phyloP scores from a whole-genome alignment of 2,329 filamentous ascomycete genomes.

The Exophiala oligosperma region DNA sequence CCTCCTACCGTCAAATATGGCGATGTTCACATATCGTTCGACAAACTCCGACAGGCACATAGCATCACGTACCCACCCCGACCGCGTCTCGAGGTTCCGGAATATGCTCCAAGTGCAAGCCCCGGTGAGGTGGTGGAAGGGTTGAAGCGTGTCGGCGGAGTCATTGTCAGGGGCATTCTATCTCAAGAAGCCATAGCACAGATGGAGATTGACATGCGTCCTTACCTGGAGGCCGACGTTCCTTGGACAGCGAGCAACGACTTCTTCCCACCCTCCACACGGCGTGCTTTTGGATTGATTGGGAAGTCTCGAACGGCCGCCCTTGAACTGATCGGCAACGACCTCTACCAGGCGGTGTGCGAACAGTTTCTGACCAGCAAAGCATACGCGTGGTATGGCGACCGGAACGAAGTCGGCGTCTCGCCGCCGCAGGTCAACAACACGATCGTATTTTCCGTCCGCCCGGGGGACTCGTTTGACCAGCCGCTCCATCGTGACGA shows the following conservation, averaged over 20 bases:
- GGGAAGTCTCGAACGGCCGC: slow-evolving; percentile 8
- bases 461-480: slow-evolving; percentile 12
- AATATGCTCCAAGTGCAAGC: background rate
- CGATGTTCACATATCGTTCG: background rate
- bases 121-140: slow-evolving; percentile 2
- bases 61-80: background rate
- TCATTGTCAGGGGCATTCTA: slow-evolving; percentile 6
- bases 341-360: slow-evolving; percentile 29
- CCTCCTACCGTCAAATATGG: background rate
- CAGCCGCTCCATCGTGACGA: slow-evolving; percentile 17
- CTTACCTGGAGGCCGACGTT: slow-evolving; percentile 5
- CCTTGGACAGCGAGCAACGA: slow-evolving; percentile 9
- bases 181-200: slow-evolving; percentile 1
- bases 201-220: slow-evolving; percentile 9
- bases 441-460: slow-evolving; percentile 17
- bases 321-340: slow-evolving; percentile 26
- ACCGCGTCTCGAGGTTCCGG: background rate
- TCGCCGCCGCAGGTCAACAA: slow-evolving; percentile 19
- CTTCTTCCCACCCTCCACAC: slow-evolving; percentile 13
- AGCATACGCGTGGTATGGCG: slow-evolving; percentile 8
- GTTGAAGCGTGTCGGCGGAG: slow-evolving; percentile 2
- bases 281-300: slow-evolving; percentile 9
- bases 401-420: slow-evolving; percentile 3
- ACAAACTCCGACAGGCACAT: background rate
- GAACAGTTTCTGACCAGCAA: slow-evolving; percentile 31